Base-by-base conservation (phyloP, 345 rosid species). In the Aethionema arabicum region DNA sequence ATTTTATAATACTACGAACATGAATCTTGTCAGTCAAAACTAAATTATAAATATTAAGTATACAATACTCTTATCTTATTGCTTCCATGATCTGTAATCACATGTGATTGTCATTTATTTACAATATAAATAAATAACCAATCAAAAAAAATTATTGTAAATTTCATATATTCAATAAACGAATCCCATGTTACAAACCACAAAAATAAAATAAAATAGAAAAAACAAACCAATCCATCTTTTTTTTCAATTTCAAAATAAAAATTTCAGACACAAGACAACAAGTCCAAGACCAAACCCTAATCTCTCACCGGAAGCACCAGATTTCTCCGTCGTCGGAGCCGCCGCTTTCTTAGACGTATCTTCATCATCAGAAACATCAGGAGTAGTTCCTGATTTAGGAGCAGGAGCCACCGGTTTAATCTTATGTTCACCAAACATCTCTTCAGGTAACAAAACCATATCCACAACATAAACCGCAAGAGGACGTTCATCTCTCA, bases 381-480 rank as follows among this genome's bases (percentile, higher is more conserved):
- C 39, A 56, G 63, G 38, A 40, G 74, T 32, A 40, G 74, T 32
- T 12, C 40, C 48, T 40, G 72, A 59, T 10, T 69, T 15, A 0
- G 89, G 63, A 1, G 77, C 31, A 1, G 95, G 80, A 6, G 86
- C 71, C 3, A 61, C 78, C 0, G 77, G 61, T 0, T 83, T 78
- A 36, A 77, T 31, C 13, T 79, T 73, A 6, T 68, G 59, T 47
- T 71, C 56, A 42, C 77, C 91, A 1, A 64, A 87, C 78, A 89
- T 52, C 63, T 75, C 81, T 10, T 65, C 76, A 14, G 98, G 93
- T 74, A 87, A 60, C 76, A 89, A 61, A 4, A 92, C 98, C 79
- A 76, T 72, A 68, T 92, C 98, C 40, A 87, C 81, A 38, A 77
- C 82, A 73, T 92, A 92, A 73, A 89, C 69, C 1, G 96, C 95